Evolutionary conservation across 768 basidiomycete species (phyloP), one percentile per base, ranked within the genome.

Genomic region (Leccinum incarnatum): DNA sequence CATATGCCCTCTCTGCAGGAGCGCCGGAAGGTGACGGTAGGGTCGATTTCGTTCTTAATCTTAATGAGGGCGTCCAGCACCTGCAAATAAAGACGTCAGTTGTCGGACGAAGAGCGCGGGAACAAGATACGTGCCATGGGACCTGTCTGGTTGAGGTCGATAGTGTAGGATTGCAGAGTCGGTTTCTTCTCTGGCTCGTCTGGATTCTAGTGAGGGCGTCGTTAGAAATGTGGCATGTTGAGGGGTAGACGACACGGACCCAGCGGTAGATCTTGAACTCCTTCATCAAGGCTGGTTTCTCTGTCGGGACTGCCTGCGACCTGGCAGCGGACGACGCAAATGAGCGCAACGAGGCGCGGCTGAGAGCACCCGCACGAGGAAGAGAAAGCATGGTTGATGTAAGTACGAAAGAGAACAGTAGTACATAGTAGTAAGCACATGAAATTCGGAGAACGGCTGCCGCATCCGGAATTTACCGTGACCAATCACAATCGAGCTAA

Each of bases 241-340:
- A 34, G 5, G 1, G 11, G 32, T 23, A 17, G 5, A 6, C 47
- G 14, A 17, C 7, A 51, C 64, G 45, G 58, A 93, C 93, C 94
- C 97, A 99, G 73, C 97, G 91, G 79, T 99, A 99, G 64, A 99
- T 95, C 82, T 95, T 92, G 82, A 99, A 98, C 75, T 95, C 89
- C 79, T 98, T 98, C 68, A 88, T 79, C 65, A 89, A 70, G 17
- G 83, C 83, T 0, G 86, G 84, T 73, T 90, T 91, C 77, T 87
- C 78, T 2, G 76, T 72, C 0, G 87, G 84, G 3, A 83, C 81
- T 23, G 82, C 72, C 63, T 72, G 67, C 14, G 32, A 62, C 52
- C 63, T 61, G 7, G 61, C 42, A 0, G 68, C 58, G 1, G 74
- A 72, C 5, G 76, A 67, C 2, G 70, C 15, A 49, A 78, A 78